Evolutionary conservation across 1,139 yeast genomes (phyloP), one percentile per base, ranked within the genome.

Genomic region (Saccharomyces hybrid): DNA sequence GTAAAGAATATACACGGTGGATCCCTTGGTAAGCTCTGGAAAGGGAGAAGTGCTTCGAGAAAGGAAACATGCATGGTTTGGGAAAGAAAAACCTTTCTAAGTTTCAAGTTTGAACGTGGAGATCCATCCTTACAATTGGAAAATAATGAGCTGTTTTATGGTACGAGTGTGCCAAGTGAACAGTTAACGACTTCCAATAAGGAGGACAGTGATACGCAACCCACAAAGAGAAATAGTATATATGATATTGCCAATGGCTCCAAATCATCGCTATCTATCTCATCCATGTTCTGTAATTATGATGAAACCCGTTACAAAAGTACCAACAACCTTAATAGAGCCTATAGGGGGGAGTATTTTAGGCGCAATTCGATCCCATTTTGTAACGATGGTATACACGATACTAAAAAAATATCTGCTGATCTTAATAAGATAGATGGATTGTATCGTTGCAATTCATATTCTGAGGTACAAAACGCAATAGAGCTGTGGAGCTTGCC

Each of bases 21-120:
- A 31, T 68, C 73, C 29, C 66, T 81, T n/a, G 72, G 75, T 26
- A 74, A 77, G 54, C 65, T 81, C 31, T 81, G 83, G 82, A 69
- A 69, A 31, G 79, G 77, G 3, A 73, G 75, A 55, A 82, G 80
- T 8, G 59, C 64, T 27, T 54, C 59, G 14, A 53, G 59, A 32
- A 61, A 62, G 48, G 62, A 64, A n/a, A 53, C n/a, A 58, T 56
- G 47, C 59, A 62, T 31, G 60, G 62, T 48, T 60, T 61, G 41
- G 62, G 68, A 52, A 46, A 54, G 50, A 52, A 59, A 46, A 55
- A 57, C 48, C 51, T 64, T 59, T 56, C 53, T 63, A 16, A 60
- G 62, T 23, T 56, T 59, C 25, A 61, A 58, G 13, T 68, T 66
- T 26, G 62, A 66, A 27, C 67, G 65, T 48, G 73, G 71, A 20